Conservation (phyloP, 441 rosid genomes). For the Erysimum pusillum region DNA sequence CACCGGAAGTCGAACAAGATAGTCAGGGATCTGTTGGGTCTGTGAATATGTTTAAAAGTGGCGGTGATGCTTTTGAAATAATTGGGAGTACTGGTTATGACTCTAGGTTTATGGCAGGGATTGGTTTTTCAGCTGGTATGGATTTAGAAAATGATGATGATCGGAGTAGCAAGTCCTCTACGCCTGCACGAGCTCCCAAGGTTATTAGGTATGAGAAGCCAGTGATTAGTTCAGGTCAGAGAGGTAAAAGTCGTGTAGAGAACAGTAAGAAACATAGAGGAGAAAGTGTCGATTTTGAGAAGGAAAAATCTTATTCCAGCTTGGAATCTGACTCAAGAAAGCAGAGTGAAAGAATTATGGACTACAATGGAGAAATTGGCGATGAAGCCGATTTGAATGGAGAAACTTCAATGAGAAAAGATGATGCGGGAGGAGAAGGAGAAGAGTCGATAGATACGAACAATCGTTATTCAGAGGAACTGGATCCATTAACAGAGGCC, state of each 20-base stretch:
- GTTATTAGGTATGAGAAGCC: slow-evolving; percentile 57
- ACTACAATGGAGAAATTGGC: slow-evolving; percentile 61
- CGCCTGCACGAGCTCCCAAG: slow-evolving; percentile 77
- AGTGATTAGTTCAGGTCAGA: slow-evolving; percentile 50
- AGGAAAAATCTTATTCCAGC: slow-evolving; percentile 90
- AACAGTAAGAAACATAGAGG: slow-evolving; percentile 86
- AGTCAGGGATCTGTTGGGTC: slow-evolving; percentile 64
- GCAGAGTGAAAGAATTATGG: slow-evolving; percentile 57
- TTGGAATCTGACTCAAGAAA: slow-evolving; percentile 83
- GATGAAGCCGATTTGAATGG: slow-evolving; percentile 52
- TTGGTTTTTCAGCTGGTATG: slow-evolving; percentile 58
- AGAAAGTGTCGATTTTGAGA: slow-evolving; percentile 74
- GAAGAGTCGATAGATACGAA: slow-evolving; percentile 55
- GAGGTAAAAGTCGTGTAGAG: slow-evolving; percentile 62
- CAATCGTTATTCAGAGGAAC: slow-evolving; percentile 48
- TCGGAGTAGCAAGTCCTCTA: slow-evolving; percentile 79
- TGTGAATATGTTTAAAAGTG: slow-evolving; percentile 46
- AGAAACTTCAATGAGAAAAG: slow-evolving; percentile 56
- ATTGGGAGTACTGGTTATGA: slow-evolving; percentile 36
- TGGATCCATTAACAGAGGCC: slow-evolving; percentile 68
- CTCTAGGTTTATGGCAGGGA: slow-evolving; percentile 49
- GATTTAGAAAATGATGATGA: slow-evolving; percentile 83
- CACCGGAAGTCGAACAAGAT: slow-evolving; percentile 50
- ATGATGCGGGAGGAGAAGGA: slow-evolving; percentile 46
- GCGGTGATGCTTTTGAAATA: slow-evolving; percentile 54